A percentile compares a stretch with the other conserved stretches of the same genome.
Evolutionary conservation across 306 rosid genomes (phyloP).

Genomic region (apple (Malus domestica)): ASM211411v1 NC_041796.1:27779501-27780000

Average conservation of each 20-base stretch:
- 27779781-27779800: too few species aligned
- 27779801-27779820: not conserved
- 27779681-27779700: too few species aligned
- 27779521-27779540: too few species aligned
- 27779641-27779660: too few species aligned
- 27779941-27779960: not conserved
- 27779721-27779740: too few species aligned
- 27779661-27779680: fast-evolving
- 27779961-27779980: constrained; percentile 32
- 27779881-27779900: not conserved
- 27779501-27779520: too few species aligned
- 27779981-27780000: constrained; percentile 18
- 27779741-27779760: too few species aligned
- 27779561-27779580: too few species aligned
- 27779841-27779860: not conserved
- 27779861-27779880: too few species aligned
- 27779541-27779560: too few species aligned
- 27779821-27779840: not conserved
- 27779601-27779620: not conserved
- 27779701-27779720: too few species aligned
- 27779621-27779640: not conserved
- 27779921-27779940: not conserved
- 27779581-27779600: not conserved
- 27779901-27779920: not conserved
- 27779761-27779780: fast-evolving